Evolutionary conservation across 2,329 filamentous ascomycete genomes (phyloP), one percentile per base, ranked within the genome.

Genomic region (Cercospora citrullina): DNA sequence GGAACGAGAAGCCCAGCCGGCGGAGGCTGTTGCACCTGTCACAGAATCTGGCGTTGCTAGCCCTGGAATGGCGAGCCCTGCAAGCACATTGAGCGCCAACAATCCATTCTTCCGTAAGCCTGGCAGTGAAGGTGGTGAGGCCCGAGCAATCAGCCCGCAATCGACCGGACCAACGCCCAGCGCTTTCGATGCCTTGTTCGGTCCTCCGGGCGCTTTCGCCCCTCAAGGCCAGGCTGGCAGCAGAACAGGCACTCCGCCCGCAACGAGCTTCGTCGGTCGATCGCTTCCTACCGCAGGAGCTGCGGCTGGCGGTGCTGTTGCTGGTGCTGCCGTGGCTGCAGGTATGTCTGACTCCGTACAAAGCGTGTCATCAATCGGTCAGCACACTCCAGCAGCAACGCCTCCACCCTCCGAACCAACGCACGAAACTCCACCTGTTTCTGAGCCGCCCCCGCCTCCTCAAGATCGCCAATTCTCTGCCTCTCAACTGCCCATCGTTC

Each of bases 51-150:
- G 31, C 21, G 12, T 58, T 59, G 31, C 53, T 26, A 64, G 62
- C n/a, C 62, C 62, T 18, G 62, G 48, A 58, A 61, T 75, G 39
- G 71, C 68, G 28, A 75, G 73, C 55, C 74, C 74, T 28, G 69
- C 69, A 10, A 74, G 69, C 64, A 71, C 68, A 28, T 31, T 75
- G 65, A 75, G 74, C 72, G 92, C 87, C 73, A 97, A 93, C 75
- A 99, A 99, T 78, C 95, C 95, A 0, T 99, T 99, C 84, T 97
- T 97, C 83, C 89, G 93, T 76, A 86, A 85, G 67, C 81, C 84
- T 10, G 75, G 74, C 42, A 68, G 67, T 16, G 73, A 75, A 30
- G 71, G 63, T n/a, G 60, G 68, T n/a, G 64, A 67, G 4, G 66
- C 73, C 36, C 70, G 73, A 14, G 64, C 74, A 9, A 68, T 70